phyloP scores from a whole-genome alignment of 441 rosid genomes.

The Eruca vesicaria region DNA sequence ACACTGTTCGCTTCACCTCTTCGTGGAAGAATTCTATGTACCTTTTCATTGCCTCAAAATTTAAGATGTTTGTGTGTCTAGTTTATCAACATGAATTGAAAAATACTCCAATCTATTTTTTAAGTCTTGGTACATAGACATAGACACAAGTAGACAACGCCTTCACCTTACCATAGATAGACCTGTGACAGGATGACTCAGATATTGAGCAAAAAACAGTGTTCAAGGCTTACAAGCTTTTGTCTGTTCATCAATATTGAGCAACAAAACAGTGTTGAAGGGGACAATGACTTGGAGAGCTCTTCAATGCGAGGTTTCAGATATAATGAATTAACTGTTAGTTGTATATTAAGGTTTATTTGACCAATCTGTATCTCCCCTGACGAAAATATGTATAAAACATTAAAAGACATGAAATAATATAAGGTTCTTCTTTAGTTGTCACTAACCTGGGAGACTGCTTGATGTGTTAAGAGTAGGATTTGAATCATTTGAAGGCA shows the following conservation, averaged over 20 bases:
- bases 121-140: too few species aligned
- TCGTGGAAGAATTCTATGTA: too few species aligned
- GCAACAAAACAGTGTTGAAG: constrained; percentile 76
- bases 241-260: constrained; percentile 14
- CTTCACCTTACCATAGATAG: too few species aligned
- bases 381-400: constrained; percentile 22
- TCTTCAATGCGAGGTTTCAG: constrained; percentile 51
- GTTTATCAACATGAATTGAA: too few species aligned
- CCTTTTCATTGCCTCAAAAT: too few species aligned
- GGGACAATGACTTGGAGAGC: constrained; percentile 48
- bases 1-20: too few species aligned
- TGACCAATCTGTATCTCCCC: constrained; percentile 45
- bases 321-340: constrained; percentile 49
- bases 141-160: too few species aligned
- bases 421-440: neutral
- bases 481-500: constrained; percentile 41
- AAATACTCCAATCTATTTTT: too few species aligned
- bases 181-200: neutral
- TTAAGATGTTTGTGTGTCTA: too few species aligned
- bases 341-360: constrained; percentile 58
- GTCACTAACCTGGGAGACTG: constrained; percentile 19
- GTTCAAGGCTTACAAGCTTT: neutral
- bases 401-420: neutral
- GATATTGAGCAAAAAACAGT: neutral
- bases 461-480: constrained; percentile 33